Base-by-base conservation (phyloP, 768 basidiomycete genomes). In the Sporobolomyces roseus region DNA sequence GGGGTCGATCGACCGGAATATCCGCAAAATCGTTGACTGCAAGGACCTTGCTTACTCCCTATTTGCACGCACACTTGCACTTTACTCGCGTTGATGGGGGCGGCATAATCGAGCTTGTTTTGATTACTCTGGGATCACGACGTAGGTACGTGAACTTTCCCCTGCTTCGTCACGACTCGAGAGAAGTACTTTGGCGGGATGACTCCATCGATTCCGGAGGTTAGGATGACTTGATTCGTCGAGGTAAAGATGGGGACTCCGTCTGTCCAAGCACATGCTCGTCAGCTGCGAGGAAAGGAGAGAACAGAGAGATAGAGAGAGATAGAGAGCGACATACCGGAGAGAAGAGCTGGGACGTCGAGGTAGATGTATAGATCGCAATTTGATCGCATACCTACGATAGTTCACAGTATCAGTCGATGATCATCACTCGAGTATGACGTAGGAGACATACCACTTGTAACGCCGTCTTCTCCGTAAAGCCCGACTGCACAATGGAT, bases 401-500 rank as follows among this genome's bases (percentile, higher is more conserved):
- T 1, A 23, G 23, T 17, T 21, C 14, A 13, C 13, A 29, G 6
- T 25, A 17, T 9, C 16, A 48, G 48, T 13, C 4, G 29, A n/a
- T 5, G 9, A 16, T 17, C 21, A 1, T 12, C 8, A 8, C 30
- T 0, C 5, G 14, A 13, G 7, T 29, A 17, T 19, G n/a, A n/a
- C 1, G 14, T 25, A 16, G 14, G 1, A 41, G 16, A 27, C 85
- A 30, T 64, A 90, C 92, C 91, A 71, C 90, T 92, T 60, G 88
- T 84, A 54, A 90, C 86, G 8, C 84, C 83, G 3, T 77, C 58
- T 19, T 85, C 79, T 1, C 85, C 85, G 3, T 83, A 80, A 4
- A 89, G 79, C 41, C 88, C 87, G 77, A 92, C 88, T 0, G 93
- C 93, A 19, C 96, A 82, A 78, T 99, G 94, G 45, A 98, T 88